Evolutionary conservation across 352 stramenopile genomes (phyloP), one percentile per base, ranked within the genome.

Genomic region (Thalassiosira hispida): DNA sequence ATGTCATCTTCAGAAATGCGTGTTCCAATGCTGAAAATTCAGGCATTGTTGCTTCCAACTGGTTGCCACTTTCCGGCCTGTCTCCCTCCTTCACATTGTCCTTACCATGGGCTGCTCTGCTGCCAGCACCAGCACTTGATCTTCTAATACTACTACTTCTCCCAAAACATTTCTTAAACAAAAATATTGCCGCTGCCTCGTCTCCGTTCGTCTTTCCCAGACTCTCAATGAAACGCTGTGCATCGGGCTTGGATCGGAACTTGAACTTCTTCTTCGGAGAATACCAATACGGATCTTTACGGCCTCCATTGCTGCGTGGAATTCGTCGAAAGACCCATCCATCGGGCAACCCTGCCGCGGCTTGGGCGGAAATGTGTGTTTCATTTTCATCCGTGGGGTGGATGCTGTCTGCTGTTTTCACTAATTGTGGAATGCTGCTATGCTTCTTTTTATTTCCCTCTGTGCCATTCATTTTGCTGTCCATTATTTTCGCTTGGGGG

Each of bases 211-310:
- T 51, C 31, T 61, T 4, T 38, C 46, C 20, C 22, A 78, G 55
- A n/a, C 23, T 14, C 14, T 47, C 14, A 16, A 83, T 33, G 62
- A 83, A 86, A 18, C 55, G n/a, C 22, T 74, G 38, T 3, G 77
- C 65, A 68, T 83, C 71, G 1, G 60, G 27, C 60, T 86, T 77
- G 52, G 68, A 82, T 53, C 80, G 42, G 23, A 90, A 72, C 53
- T 86, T 86, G 22, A 57, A 59, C 16, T 57, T 46, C 22, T 70
- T 49, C 11, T 66, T 73, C 1, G 79, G 84, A 42, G 72, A 75
- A 65, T 86, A 90, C 76, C 77, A 90, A 69, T 86, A 88, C 23
- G 27, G 9, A 53, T 90, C 84, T 23, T 9, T 18, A 9, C 55
- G 14, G n/a, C 6, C 2, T 22, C 55, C 33, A 31, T n/a, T 31